Conservation (phyloP, 768 basidiomycete genomes). For the Pisolithus sp. region DNA sequence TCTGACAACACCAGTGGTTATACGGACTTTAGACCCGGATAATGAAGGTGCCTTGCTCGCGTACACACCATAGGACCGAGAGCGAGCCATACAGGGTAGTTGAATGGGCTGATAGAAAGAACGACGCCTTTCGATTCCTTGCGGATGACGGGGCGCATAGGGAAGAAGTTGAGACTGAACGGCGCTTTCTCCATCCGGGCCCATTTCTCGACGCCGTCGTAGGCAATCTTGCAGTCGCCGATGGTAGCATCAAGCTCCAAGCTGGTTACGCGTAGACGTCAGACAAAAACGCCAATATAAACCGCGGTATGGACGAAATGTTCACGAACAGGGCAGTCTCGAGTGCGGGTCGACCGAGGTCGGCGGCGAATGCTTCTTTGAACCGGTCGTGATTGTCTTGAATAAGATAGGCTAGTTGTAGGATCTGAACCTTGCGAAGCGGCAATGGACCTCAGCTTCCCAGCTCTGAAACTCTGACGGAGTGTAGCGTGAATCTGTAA, state of each 20-base stretch:
- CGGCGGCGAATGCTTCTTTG: constrained; percentile 48
- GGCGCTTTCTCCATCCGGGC: constrained; percentile 53
- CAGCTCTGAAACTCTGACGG: constrained; percentile 51
- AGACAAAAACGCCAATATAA: background rate
- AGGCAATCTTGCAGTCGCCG: constrained; percentile 48
- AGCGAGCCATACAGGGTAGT: constrained; percentile 62
- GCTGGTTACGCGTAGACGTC: constrained; percentile 29
- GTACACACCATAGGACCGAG: constrained; percentile 50
- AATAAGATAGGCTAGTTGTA: constrained; percentile 66
- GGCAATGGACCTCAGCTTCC: constrained; percentile 58
- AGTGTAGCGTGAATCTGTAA: constrained; percentile 52
- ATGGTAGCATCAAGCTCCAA: constrained; percentile 54
- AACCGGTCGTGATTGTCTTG: constrained; percentile 66
- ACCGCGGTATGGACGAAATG: no score
- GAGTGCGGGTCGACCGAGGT: constrained; percentile 56
- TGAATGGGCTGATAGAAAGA: constrained; percentile 67
- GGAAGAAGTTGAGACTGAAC: constrained; percentile 49
- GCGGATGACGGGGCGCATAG: constrained; percentile 57
- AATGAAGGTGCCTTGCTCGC: background rate
- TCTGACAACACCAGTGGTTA: constrained; percentile 24
- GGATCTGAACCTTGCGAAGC: constrained; percentile 72
- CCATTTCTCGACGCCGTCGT: constrained; percentile 70
- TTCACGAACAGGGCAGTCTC: constrained; percentile 49
- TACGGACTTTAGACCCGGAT: background rate
- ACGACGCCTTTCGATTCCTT: constrained; percentile 77